Percentiles rank a stretch among this genome's conserved stretches.
Conservation (phyloP, 805 yeast species). For the Kluyveromyces siamensis region DNA sequence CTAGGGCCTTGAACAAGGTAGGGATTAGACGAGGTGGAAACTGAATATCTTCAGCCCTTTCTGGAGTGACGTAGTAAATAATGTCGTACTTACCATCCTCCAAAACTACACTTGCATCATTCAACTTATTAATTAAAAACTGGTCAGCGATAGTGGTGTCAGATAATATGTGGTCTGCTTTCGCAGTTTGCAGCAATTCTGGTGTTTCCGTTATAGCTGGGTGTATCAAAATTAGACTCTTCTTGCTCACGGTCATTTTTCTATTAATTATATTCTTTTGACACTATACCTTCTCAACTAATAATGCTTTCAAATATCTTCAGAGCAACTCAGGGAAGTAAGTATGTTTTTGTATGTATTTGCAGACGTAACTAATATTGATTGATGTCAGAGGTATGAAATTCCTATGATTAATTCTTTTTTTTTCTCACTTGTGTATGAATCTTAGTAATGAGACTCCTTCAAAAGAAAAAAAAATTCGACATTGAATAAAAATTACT, state of each 20-base stretch:
- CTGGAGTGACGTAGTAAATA: constrained; percentile 50
- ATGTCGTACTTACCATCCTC: constrained; percentile 31
- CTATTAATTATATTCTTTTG: neutral
- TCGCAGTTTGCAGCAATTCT: constrained; percentile 33
- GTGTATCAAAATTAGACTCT: constrained; percentile 44
- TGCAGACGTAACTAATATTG: too few relatives aligned
- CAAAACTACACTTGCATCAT: constrained; percentile 37
- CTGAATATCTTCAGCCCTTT: constrained; percentile 32
- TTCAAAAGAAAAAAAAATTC: neutral
- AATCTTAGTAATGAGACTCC: neutral
- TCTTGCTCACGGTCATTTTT: constrained; percentile 7
- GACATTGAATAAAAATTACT: neutral
- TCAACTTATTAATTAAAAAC: constrained; percentile 49
- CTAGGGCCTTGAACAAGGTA: constrained; percentile 33
- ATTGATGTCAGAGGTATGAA: neutral
- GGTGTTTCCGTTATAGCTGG: constrained; percentile 60
- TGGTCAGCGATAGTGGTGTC: constrained; percentile 34
- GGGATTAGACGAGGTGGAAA: constrained; percentile 40
- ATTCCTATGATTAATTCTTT: neutral
- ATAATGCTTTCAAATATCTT: neutral
- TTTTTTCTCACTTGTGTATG: neutral
- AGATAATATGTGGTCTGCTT: constrained; percentile 25
- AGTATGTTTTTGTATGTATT: neutral
- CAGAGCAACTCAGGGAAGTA: neutral
- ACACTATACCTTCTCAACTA: neutral